Base-by-base conservation (phyloP, 1,139 yeast genomes). In the Candida glucosophila region DNA sequence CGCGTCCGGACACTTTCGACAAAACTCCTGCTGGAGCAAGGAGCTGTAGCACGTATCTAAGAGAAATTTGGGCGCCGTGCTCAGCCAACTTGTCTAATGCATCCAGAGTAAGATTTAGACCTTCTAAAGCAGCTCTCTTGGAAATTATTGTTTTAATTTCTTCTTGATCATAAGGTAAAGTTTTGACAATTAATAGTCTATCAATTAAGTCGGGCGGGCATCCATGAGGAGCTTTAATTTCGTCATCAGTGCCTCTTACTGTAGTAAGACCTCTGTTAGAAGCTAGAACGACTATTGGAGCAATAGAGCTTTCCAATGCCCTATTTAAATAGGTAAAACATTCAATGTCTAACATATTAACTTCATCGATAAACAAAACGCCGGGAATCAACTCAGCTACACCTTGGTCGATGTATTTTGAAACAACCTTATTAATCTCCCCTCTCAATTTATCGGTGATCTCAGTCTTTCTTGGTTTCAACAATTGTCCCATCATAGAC, bases 311-410 rank as follows among this genome's bases (percentile, higher is more conserved):
- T 58, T 90, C 98, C 36, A 90, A 67, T 5, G 98, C 98, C 40
- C 93, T 73, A 58, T 90, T 90, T 46, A 90, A 66, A 53, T 83
- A 90, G 4, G 98, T 85, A 63, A 90, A 90, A 44, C 92, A 80
- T 59, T 90, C 98, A 36, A 90, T 77, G 50, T 90, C 98, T 43
- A 90, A 70, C 98, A 90, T 90, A 59, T 90, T 90, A 15, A 88
- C 98, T 58, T 90, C 98, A 55, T 90, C 98, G 43, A 90, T 90
- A 56, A 90, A 90, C 47, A 90, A 65, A 17, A 90, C 99, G 44
- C 99, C 99, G 1, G 99, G 99, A 32, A 90, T 88, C 31, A 90
- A 67, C 58, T 90, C 99, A 11, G 99, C 99, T 31, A 90, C 85
- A 35, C 98, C 98, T 60, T 90, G 97, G 51, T 88, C 96, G 33